Evolutionary conservation across 495 filamentous ascomycete species (phyloP).

Genomic region (Trichoderma asperelloides): DNA sequence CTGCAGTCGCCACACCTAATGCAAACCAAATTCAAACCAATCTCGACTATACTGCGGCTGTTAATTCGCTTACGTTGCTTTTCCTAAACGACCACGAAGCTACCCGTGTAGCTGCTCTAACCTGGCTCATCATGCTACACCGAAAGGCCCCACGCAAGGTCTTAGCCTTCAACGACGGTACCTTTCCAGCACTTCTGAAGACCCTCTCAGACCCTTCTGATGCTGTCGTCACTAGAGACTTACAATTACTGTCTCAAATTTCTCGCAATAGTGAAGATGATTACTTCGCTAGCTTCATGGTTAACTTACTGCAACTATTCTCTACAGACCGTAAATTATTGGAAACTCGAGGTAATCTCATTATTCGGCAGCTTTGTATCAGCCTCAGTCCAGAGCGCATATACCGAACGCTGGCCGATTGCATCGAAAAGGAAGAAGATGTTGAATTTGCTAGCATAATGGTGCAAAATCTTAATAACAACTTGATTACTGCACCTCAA

Average conservation of each 20-base stretch:
- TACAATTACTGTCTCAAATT: constrained; percentile 92
- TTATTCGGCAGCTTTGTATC: constrained; percentile 90
- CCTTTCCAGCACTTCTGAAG: constrained; percentile 91
- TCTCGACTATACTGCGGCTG: constrained; percentile 94
- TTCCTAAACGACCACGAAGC: constrained; percentile 96
- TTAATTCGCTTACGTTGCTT: constrained; percentile 85
- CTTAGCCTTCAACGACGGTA: constrained; percentile 91
- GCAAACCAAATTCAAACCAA: constrained; percentile 49
- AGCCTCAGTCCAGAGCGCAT: constrained; percentile 91
- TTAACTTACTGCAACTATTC: constrained; percentile 89
- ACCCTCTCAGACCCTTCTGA: constrained; percentile 94
- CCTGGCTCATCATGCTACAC: constrained; percentile 97
- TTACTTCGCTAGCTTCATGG: constrained; percentile 98
- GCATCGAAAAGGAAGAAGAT: constrained; percentile 96
- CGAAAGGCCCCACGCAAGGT: constrained; percentile 89
- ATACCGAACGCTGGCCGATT: constrained; percentile 91
- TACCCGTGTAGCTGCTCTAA: constrained; percentile 84
- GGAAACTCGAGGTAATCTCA: constrained; percentile 88
- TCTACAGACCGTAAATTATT: constrained; percentile 85
- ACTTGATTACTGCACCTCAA: constrained; percentile 94
- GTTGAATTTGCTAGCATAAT: constrained; percentile 98
- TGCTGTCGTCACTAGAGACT: constrained; percentile 88
- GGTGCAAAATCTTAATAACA: constrained; percentile 99
- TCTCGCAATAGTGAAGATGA: constrained; percentile 92
- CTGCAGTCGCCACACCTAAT: constrained; percentile 40